A percentile compares a stretch with the other conserved stretches of the same genome.
These are phyloP conservation scores for Chaetomiaceae sp. DNA, from an alignment of 2,329 filamentous ascomycete species.

Conservation along the genomic window DNA sequence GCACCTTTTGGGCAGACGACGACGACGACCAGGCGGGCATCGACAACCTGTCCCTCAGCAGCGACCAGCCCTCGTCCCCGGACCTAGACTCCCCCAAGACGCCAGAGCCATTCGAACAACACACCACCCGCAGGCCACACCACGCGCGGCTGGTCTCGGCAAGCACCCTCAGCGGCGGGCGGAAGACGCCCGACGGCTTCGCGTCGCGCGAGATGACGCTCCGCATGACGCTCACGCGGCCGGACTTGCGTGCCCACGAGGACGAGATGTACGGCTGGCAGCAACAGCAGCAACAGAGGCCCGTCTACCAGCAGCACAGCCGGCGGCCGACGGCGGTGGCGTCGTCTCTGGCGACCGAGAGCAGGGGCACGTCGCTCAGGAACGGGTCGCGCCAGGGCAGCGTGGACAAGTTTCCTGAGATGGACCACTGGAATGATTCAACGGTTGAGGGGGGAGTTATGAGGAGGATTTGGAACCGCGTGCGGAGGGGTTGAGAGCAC, in stretches of 20 bases:
- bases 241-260: slow-evolving; percentile 75
- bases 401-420: slow-evolving; percentile 49
- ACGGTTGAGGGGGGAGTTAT: slow-evolving; percentile 52
- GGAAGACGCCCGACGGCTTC: slow-evolving; percentile 35
- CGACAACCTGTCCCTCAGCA: slow-evolving; percentile 52
- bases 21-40: slow-evolving; percentile 38
- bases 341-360: slow-evolving; percentile 19
- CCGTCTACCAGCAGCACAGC: slow-evolving; percentile 24
- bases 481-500: slow-evolving; percentile 41
- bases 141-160: slow-evolving; percentile 19
- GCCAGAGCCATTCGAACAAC: slow-evolving; percentile 45
- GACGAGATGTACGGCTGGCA: slow-evolving; percentile 70
- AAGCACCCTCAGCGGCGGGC: slow-evolving; percentile 16
- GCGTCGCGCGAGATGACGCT: slow-evolving; percentile 86
- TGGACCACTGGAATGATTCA: slow-evolving; percentile 47
- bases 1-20: slow-evolving; percentile 49
- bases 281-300: too few species aligned
- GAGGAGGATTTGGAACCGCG: slow-evolving; percentile 61
- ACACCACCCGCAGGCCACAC: slow-evolving; percentile 9
- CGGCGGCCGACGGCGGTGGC: slow-evolving; percentile 22
- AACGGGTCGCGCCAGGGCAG: slow-evolving; percentile 44
- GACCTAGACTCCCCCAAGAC: slow-evolving; percentile 59
- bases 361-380: slow-evolving; percentile 30
- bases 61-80: slow-evolving; percentile 50
- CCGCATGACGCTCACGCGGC: slow-evolving; percentile 89